Evolutionary conservation across 768 basidiomycete species (phyloP).

Genomic region (Aureoboletus auriporus): DNA sequence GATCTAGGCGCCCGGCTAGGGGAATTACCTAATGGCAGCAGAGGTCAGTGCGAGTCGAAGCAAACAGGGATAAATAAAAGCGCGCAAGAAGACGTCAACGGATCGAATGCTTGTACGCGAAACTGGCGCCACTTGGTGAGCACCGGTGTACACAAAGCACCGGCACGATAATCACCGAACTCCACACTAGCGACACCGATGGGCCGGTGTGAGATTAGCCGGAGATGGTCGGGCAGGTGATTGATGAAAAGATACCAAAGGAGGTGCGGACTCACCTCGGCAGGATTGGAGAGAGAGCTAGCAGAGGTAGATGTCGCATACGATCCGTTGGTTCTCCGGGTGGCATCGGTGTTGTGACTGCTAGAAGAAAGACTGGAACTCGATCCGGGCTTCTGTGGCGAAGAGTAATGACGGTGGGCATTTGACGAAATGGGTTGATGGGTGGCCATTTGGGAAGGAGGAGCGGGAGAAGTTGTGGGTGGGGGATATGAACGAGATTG

Average conservation of each 20-base stretch:
- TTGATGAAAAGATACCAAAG: conserved; percentile 15
- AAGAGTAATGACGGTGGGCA: conserved; percentile 6
- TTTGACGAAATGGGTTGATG: conserved; percentile 6
- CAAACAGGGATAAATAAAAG: conserved; percentile 12
- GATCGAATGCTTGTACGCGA: too few relatives aligned
- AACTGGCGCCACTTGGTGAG: too few relatives aligned
- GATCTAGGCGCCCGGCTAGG: conserved; percentile 13
- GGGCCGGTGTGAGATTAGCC: conserved; percentile 1
- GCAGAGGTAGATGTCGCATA: conserved; percentile 20
- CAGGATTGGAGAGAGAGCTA: conserved; percentile 17
- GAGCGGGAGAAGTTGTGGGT: conserved; percentile 20
- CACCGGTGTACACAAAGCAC: not conserved
- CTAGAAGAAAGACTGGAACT: conserved; percentile 21
- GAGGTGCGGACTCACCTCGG: conserved; percentile 20
- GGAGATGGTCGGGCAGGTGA: conserved; percentile 5
- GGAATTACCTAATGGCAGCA: conserved; percentile 28
- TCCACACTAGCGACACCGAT: conserved; percentile 12
- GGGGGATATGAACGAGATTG: conserved; percentile 28
- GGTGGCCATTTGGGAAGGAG: conserved; percentile 13
- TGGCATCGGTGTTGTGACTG: conserved; percentile 24
- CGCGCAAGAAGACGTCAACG: not conserved
- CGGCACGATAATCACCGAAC: conserved; percentile 23
- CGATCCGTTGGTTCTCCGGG: conserved; percentile 23
- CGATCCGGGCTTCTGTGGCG: conserved; percentile 24
- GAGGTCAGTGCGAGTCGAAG: conserved; percentile 1